Percentiles rank a stretch among this genome's conserved stretches.
phyloP scores from a whole-genome alignment of 2,329 filamentous ascomycete species.

The Neodidymelliopsis sp. region DNA sequence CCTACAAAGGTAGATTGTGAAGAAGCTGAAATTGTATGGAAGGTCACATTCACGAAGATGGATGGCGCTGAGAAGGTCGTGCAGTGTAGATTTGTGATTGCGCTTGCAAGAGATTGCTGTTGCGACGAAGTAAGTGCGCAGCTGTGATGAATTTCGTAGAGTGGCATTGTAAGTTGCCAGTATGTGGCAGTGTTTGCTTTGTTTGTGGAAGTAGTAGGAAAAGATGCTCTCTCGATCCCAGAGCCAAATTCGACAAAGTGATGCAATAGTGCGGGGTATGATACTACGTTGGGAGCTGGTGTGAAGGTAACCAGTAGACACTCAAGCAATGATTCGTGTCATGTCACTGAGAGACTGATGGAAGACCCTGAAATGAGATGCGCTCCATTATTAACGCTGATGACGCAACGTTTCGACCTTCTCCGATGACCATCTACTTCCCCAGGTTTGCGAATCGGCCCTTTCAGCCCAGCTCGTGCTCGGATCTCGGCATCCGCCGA shows the following conservation, averaged over 20 bases:
- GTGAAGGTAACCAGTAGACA: too few species aligned
- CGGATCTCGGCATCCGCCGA: neutral
- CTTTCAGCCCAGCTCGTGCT: neutral
- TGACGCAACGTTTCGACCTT: constrained; percentile 3
- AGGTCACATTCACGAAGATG: constrained; percentile 56
- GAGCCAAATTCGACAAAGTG: too few species aligned
- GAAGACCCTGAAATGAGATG: neutral
- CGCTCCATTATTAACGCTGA: neutral
- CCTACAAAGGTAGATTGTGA: constrained; percentile 7
- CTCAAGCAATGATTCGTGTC: too few species aligned
- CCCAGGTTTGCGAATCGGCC: constrained; percentile 5
- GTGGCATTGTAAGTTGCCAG: constrained; percentile 46
- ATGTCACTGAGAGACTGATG: too few species aligned
- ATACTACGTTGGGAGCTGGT: too few species aligned
- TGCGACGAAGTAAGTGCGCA: constrained; percentile 42
- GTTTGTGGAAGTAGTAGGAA: too few species aligned
- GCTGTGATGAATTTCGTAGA: constrained; percentile 55
- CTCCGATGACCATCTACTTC: neutral
- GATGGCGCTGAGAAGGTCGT: constrained; percentile 52
- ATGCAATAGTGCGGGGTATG: too few species aligned
- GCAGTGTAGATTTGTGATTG: constrained; percentile 53
- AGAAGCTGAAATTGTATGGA: constrained; percentile 22
- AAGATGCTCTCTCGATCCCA: too few species aligned
- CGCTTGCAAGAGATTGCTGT: constrained; percentile 49
- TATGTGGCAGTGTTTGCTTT: neutral